Percentiles rank a stretch among this genome's conserved stretches.
phyloP scores from a whole-genome alignment of 345 rosid species.

The Citrus cavaleriei region DNA sequence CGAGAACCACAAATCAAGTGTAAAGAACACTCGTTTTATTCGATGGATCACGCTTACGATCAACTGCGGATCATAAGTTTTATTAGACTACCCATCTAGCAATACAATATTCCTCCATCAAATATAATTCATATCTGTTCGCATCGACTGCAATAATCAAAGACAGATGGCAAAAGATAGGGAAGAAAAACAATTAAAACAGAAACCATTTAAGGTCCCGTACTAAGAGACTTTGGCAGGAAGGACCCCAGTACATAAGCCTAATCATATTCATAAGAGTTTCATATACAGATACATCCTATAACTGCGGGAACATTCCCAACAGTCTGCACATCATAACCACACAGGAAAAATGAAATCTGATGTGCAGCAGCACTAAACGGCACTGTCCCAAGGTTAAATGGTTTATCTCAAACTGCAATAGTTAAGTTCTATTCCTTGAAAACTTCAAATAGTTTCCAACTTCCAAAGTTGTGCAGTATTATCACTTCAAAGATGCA shows the following conservation, averaged over 20 bases:
- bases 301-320: background rate
- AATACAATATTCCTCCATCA: no score
- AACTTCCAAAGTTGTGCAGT: background rate
- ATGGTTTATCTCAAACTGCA: background rate
- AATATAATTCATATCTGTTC: background rate
- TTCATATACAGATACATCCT: background rate
- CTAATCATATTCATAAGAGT: background rate
- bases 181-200: background rate
- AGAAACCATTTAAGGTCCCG: background rate
- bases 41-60: background rate
- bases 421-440: background rate
- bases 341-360: background rate
- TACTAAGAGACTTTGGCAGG: background rate
- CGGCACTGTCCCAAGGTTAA: background rate
- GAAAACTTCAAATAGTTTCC: background rate
- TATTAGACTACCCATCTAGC: no score
- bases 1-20: no score
- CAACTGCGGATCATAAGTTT: background rate
- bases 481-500: background rate
- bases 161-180: background rate
- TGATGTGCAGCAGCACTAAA: background rate
- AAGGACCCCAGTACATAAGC: background rate
- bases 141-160: background rate
- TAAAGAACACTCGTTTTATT: no score
- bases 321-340: background rate